Evolutionary conservation across 805 yeast genomes (phyloP), one percentile per base, ranked within the genome.

Genomic region (Candida cerambycidarum): DNA sequence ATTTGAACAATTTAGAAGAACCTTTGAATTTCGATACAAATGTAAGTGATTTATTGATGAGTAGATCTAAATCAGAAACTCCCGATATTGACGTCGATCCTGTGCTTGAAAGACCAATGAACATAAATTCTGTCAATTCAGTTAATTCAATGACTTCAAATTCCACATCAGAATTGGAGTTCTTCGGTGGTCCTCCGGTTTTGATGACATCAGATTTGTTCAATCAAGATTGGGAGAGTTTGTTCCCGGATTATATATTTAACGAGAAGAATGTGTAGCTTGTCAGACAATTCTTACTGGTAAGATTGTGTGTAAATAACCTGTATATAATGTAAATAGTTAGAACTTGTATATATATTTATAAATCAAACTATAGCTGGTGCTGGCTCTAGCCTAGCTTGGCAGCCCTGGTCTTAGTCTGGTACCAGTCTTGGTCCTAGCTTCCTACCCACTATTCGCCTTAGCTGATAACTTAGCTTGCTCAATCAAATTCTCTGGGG

Each of bases 171-270:
- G 34, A 38, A 25, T 24, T 64, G 21, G 76, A 64, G 38, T 70
- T 69, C 48, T 68, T 75, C 47, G 79, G 79, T 3, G 79, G 79
- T 2, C 79, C 79, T 0, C 79, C 79, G 5, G 69, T 75, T 13
- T 66, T 74, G 42, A 73, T 75, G 78, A 73, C 76, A 1, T 69
- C 78, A 2, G 77, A 71, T 42, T 61, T 71, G 53, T 65, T 69
- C 44, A 63, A 67, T 42, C 73, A 70, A 47, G 76, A 71, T 47
- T 75, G 78, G 79, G 78, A 71, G 44, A 62, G 73, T 0, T 60
- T 75, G 42, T 74, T 75, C 50, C 78, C 78, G 1, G 78, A 72
- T 51, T 70, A 69, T 39, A 61, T 65, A 34, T 65, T 69, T 49
- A 62, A 60, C 24, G 52, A 48, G n/a, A 48, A 44, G 38, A 43